Percentiles rank a stretch among this genome's conserved stretches.
Evolutionary conservation across 202 grass and related monocot species (phyloP).

Genomic region (Bolboschoenoplectus hybrid): DNA sequence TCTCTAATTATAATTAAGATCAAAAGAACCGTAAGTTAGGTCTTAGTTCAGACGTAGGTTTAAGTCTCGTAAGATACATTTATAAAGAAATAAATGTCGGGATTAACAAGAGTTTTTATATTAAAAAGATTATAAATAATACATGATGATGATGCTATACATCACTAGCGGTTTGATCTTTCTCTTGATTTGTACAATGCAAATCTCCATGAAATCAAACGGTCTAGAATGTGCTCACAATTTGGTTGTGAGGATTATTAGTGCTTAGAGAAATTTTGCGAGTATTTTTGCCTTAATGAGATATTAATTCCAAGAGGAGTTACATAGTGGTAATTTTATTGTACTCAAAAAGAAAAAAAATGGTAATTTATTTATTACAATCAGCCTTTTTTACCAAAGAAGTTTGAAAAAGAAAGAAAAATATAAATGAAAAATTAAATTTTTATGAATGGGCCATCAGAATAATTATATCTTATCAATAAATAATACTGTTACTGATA

Average conservation of each 20-base stretch:
- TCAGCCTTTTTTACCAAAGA: not conserved
- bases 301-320: not conserved
- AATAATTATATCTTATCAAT: slow-evolving; percentile 5
- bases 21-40: too few relatives aligned
- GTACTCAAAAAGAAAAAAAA: not conserved
- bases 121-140: not conserved
- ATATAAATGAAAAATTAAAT: not conserved
- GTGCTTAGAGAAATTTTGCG: not conserved
- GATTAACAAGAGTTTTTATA: too few relatives aligned
- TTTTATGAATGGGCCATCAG: not conserved
- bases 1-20: not conserved
- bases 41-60: too few relatives aligned
- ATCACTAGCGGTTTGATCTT: not conserved
- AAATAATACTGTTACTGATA: slow-evolving; percentile 8
- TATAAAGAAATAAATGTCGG: too few relatives aligned
- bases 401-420: not conserved
- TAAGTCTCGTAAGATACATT: too few relatives aligned
- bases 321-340: not conserved
- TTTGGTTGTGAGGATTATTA: not conserved
- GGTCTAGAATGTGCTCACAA: not conserved
- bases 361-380: not conserved
- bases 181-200: not conserved
- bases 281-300: not conserved
- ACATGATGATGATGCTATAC: not conserved
- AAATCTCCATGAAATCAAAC: not conserved